These are phyloP conservation scores for Eucalyptus sp. DNA, from an alignment of 345 rosid species.

Conservation along the genomic window DNA sequence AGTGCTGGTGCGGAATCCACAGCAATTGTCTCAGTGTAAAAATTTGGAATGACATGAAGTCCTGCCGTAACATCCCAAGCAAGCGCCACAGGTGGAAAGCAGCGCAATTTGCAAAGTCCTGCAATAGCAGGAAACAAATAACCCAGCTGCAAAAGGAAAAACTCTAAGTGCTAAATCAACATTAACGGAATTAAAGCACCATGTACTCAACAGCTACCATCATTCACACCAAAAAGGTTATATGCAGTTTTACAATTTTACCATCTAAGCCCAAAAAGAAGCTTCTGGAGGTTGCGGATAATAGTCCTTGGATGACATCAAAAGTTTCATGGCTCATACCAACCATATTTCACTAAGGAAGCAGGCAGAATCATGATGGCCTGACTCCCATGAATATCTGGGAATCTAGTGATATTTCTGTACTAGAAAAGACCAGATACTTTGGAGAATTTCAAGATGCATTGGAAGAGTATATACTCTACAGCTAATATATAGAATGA, in stretches of 20 bases:
- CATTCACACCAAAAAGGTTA: background rate
- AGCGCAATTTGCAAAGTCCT: constrained; percentile 95
- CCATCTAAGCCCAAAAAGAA: background rate
- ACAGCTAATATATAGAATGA: background rate
- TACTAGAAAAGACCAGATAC: background rate
- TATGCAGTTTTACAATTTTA: background rate
- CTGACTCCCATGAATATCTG: background rate
- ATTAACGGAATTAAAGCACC: background rate
- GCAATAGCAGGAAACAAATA: constrained; percentile 5
- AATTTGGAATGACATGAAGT: constrained; percentile 65
- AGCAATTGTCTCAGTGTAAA: constrained; percentile 46
- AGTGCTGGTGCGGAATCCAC: constrained; percentile 85
- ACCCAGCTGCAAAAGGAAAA: background rate
- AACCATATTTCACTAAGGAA: background rate
- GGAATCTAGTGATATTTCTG: background rate
- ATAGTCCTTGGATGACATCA: background rate
- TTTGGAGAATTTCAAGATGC: background rate
- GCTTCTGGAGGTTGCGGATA: background rate
- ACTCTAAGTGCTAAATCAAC: background rate
- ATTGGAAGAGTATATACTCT: background rate
- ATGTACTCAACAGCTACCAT: background rate
- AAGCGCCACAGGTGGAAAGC: constrained; percentile 96
- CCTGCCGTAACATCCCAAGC: constrained; percentile 95
- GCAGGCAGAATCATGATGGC: background rate
- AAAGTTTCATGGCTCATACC: background rate